Base-by-base conservation (phyloP, 2,329 filamentous ascomycete genomes). In the Fonsecaea nubica region DNA sequence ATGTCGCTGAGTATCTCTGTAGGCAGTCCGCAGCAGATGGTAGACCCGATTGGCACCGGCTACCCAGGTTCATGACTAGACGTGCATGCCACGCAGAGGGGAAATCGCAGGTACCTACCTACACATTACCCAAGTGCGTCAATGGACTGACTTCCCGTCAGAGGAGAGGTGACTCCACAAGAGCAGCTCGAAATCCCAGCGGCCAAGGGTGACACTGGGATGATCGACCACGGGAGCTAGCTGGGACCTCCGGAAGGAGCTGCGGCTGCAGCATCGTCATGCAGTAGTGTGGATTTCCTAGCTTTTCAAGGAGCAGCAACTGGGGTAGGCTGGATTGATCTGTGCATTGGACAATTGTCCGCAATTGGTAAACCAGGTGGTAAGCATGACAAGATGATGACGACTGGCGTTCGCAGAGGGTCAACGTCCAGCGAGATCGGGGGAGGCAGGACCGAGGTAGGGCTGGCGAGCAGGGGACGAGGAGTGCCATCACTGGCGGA, bases 181-280 rank as follows among this genome's bases (percentile, higher is more conserved):
- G 33, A 48, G 7, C 52, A 13, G 30, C n/a, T 42, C 18, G 25
- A 40, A 25, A 35, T 8, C 18, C 3, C 33, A 53, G 45, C 10
- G 52, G 30, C 6, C 12, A 30, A 61, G 7, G 40, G 25, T 10
- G 32, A 40, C 45, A 53, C 58, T 48, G 25, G 58, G 35, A 61
- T 32, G 45, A 61, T 61, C 58, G 58, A 40, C 58, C 36, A 52
- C 58, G 45, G 58, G 58, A 61, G 42, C 58, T 53, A 61, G 58
- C 38, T 36, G 42, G 42, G 36, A 40, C 45, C 6, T 52, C 33
- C 30, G 58, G 58, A 53, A 53, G 25, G 42, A 60, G 57, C 57
- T 50, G 42, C 58, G 32, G 32, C 30, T 53, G 58, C 32, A 53
- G 58, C 36, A 53, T 12, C 58, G 42, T 54, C 58, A 21, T 53